phyloP scores from a whole-genome alignment of 2,329 filamentous ascomycete species.

The Calonectria hawksworthii region DNA sequence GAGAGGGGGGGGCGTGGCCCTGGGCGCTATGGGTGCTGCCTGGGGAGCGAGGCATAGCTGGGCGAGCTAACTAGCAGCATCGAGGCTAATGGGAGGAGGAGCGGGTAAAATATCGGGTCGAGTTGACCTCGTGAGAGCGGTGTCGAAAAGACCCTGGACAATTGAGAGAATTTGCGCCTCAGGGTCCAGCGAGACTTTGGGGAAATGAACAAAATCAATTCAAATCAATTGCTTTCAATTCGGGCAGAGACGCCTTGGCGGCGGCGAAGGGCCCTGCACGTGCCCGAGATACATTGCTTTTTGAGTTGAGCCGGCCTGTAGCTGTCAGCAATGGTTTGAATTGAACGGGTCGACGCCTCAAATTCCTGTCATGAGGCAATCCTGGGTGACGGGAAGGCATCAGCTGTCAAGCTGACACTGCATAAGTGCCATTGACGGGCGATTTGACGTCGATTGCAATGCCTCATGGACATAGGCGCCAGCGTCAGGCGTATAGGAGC shows the following conservation, averaged over 20 bases:
- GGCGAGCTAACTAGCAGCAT: slow-evolving; percentile 14
- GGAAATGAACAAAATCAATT: slow-evolving; percentile 24
- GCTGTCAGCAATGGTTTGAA: slow-evolving; percentile 19
- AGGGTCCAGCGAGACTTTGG: background rate
- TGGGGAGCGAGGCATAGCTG: slow-evolving; percentile 11
- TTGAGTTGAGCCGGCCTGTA: slow-evolving; percentile 16
- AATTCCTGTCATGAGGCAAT: slow-evolving; percentile 24
- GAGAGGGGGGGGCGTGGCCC: slow-evolving; percentile 6
- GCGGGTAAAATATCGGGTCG: slow-evolving; percentile 32
- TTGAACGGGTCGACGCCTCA: slow-evolving; percentile 17
- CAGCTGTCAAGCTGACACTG: slow-evolving; percentile 9
- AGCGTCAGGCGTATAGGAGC: slow-evolving; percentile 1
- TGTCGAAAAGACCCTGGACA: background rate
- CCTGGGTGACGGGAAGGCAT: background rate
- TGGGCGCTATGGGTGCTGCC: background rate
- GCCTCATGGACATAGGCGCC: background rate
- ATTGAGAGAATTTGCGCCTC: slow-evolving; percentile 1
- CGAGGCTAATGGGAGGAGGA: slow-evolving; percentile 33
- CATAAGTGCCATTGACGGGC: slow-evolving; percentile 14
- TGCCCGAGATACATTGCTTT: slow-evolving; percentile 11
- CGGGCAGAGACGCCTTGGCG: slow-evolving; percentile 25
- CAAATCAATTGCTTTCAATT: slow-evolving; percentile 37
- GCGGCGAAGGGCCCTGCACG: slow-evolving; percentile 37
- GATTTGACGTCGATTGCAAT: background rate
- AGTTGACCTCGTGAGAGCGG: slow-evolving; percentile 14